Base-by-base conservation (phyloP, 176 grass and related monocot genomes). In the Phragmites australis region DNA sequence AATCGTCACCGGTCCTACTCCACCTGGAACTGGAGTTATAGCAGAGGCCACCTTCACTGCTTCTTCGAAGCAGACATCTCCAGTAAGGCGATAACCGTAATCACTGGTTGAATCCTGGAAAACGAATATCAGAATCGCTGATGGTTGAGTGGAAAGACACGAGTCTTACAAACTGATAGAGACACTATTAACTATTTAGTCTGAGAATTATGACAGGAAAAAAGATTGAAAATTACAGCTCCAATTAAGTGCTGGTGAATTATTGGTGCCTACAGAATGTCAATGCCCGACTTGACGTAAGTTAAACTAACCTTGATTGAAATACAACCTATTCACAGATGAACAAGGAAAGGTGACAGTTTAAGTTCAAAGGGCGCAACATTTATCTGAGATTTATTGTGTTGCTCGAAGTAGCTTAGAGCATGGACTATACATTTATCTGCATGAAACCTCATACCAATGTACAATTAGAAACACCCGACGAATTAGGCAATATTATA, bases 21-120 rank as follows among this genome's bases (percentile, higher is more conserved):
- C 95, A 18, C 95, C 95, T 72, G 95, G 95, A 85, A 98, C 95
- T 70, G 92, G 95, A 30, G 95, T 94, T 70, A 98, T 93, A 58
- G 90, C 92, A 80, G 95, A 91, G 31, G 68, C 92, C 65, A 94
- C 74, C 57, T 83, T 81, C 88, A 92, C 68, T 75, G 92, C 95
- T 87, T 98, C 95, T 74, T 93, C 90, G 18, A 88, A 98, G 85
- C 90, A 94, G 41, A 98, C 92, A 79, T 98, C 95, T 53, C 95
- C 95, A 17, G 79, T 85, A 29, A 98, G 72, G 67, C 63, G 86
- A 83, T 98, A 98, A 67, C 95, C 95, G 27, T 88, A 87, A 69
- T 98, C 88, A 59, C 68, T 80, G 71, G 45, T 83, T 73, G 95
- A 82, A 81, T 98, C 92, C 94, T 94, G 64, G 45, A 84, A 88